phyloP scores from a whole-genome alignment of 1,284 basidiomycete species.

The Tausonia pullulans region DNA sequence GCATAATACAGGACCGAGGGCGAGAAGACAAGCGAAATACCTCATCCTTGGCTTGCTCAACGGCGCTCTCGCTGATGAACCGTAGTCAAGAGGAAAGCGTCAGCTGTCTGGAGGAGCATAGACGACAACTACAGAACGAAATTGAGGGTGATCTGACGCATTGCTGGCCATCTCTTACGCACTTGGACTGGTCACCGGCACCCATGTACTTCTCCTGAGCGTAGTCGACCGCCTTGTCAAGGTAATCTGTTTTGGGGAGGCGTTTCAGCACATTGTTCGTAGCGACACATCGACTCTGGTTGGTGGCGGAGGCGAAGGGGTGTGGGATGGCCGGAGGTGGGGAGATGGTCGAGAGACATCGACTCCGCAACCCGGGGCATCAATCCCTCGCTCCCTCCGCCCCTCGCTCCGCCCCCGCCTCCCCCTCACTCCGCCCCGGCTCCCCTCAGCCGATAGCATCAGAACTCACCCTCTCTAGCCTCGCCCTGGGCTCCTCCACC shows the following conservation, averaged over 20 bases:
- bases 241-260: background rate
- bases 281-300: background rate
- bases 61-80: background rate
- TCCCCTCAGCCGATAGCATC: background rate
- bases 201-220: background rate
- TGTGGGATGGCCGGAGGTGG: background rate
- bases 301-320: background rate
- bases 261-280: too few relatives aligned
- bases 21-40: too few relatives aligned
- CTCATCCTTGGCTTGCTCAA: slow-evolving; percentile 4
- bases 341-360: too few relatives aligned
- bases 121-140: background rate
- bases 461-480: background rate
- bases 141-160: background rate
- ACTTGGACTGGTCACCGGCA: background rate
- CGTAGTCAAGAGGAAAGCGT: too few relatives aligned
- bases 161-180: background rate
- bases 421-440: background rate
- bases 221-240: background rate
- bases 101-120: too few relatives aligned
- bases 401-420: background rate
- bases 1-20: too few relatives aligned
- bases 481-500: background rate
- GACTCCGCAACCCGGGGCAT: background rate
- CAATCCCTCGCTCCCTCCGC: background rate